Conservation (phyloP, 345 rosid genomes). For the Jatropha curcas region DNA sequence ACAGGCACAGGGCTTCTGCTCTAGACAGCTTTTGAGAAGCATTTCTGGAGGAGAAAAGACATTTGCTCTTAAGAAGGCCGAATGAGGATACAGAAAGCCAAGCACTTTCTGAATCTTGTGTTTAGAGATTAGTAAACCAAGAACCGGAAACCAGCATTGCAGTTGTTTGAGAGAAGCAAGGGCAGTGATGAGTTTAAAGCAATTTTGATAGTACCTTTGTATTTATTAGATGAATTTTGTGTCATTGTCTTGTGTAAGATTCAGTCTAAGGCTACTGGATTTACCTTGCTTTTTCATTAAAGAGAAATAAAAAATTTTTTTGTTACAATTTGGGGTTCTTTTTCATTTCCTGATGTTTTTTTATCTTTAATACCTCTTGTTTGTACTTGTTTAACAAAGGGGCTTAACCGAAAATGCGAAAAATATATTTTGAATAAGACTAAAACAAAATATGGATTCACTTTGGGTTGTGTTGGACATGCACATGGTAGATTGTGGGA, state of each 20-base stretch:
- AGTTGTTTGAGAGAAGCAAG: neutral
- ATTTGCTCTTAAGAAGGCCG: constrained; percentile 23
- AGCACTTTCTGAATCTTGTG: neutral
- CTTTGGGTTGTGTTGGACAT: neutral
- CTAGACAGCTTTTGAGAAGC: constrained; percentile 69
- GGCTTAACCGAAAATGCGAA: too few relatives aligned
- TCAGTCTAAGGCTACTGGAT: neutral
- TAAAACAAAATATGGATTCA: too few relatives aligned
- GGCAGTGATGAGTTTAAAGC: neutral
- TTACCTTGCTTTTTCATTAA: neutral
- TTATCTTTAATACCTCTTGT: too few relatives aligned
- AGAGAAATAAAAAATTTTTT: neutral
- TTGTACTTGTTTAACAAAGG: too few relatives aligned
- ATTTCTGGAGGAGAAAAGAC: constrained; percentile 46
- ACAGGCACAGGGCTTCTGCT: constrained; percentile 70
- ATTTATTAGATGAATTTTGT: neutral
- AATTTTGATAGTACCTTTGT: neutral
- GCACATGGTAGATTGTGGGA: too few relatives aligned
- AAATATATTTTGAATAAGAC: too few relatives aligned
- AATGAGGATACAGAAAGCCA: constrained; percentile 13
- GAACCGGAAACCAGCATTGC: neutral
- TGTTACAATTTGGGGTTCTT: too few relatives aligned
- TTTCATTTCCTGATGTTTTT: too few relatives aligned
- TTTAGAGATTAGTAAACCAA: neutral
- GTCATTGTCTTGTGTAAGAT: neutral